These are phyloP conservation scores for Ammopiptanthus mongolicus DNA, from an alignment of 306 rosid species.

Conservation along the genomic window DNA sequence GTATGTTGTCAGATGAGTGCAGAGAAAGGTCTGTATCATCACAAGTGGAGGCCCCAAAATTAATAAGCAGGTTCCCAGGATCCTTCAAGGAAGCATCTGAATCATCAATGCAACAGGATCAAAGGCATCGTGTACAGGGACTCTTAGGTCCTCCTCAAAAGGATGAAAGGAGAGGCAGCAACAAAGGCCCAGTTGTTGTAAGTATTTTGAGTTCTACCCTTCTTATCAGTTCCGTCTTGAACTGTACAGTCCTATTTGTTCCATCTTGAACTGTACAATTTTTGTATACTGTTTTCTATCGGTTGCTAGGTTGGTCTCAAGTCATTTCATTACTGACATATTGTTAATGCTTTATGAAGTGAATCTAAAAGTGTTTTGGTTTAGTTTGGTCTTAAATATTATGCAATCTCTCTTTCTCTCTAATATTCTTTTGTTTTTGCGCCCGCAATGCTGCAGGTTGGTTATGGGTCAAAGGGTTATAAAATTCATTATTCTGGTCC, in stretches of 20 bases:
- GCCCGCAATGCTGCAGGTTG: constrained; percentile 45
- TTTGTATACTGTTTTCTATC: not conserved
- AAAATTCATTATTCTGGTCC: constrained; percentile 98
- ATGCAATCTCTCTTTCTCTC: not conserved
- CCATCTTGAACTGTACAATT: not conserved
- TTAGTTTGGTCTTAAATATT: constrained; percentile 7
- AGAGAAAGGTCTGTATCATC: constrained; percentile 76
- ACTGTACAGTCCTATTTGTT: not conserved
- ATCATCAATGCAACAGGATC: constrained; percentile 47
- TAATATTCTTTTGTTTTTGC: not conserved
- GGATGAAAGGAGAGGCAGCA: constrained; percentile 56
- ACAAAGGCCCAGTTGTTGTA: constrained; percentile 74
- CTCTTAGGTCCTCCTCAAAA: constrained; percentile 37
- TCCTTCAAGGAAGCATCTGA: constrained; percentile 89
- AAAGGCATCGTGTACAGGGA: constrained; percentile 48
- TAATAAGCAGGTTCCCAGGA: constrained; percentile 76
- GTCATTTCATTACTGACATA: not conserved
- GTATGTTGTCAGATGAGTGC: constrained; percentile 75
- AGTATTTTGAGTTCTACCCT: constrained; percentile 32
- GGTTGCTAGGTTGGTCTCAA: not conserved
- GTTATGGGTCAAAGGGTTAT: constrained; percentile 88
- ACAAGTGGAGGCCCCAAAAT: constrained; percentile 65
- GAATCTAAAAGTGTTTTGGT: not conserved
- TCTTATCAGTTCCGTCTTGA: not conserved
- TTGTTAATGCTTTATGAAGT: not conserved